A percentile compares a stretch with the other conserved stretches of the same genome.
phyloP scores from a whole-genome alignment of 2,329 filamentous ascomycete genomes.

The Pestalotiopsis sp. region DNA sequence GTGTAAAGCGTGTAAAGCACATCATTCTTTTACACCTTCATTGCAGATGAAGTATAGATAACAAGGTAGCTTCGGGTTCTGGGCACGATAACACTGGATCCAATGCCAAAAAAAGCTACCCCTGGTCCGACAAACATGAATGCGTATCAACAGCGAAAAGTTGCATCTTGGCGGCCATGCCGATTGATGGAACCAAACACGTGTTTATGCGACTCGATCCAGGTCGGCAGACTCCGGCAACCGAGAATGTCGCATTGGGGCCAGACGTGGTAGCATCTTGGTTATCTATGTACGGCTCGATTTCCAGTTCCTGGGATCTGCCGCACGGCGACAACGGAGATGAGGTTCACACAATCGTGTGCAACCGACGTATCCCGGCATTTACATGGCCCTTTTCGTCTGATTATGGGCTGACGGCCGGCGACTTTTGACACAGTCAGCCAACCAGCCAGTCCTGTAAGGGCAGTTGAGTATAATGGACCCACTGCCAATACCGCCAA shows the following conservation, averaged over 20 bases:
- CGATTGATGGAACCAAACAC: not conserved
- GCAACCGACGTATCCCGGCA: not conserved
- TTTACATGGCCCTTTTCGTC: not conserved
- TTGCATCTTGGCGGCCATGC: not conserved
- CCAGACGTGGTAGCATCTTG: not conserved
- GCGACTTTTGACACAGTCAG: not conserved
- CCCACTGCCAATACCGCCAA: not conserved
- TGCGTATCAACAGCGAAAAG: not conserved
- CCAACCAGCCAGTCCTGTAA: not conserved
- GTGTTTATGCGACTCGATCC: not conserved
- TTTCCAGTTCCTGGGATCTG: not conserved
- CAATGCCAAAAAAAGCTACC: no score
- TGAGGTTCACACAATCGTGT: not conserved
- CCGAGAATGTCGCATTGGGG: not conserved
- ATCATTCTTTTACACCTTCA: no score
- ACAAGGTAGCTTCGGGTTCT: no score
- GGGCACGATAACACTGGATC: no score
- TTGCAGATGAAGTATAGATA: no score
- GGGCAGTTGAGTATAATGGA: not conserved
- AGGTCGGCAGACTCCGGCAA: not conserved
- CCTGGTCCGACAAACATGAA: not conserved
- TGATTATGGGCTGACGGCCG: not conserved
- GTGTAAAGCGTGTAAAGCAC: no score
- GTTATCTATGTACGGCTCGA: not conserved
- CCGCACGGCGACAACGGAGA: not conserved